Conservation (phyloP, 768 basidiomycete genomes). For the Gymnopilus dilepis region DNA sequence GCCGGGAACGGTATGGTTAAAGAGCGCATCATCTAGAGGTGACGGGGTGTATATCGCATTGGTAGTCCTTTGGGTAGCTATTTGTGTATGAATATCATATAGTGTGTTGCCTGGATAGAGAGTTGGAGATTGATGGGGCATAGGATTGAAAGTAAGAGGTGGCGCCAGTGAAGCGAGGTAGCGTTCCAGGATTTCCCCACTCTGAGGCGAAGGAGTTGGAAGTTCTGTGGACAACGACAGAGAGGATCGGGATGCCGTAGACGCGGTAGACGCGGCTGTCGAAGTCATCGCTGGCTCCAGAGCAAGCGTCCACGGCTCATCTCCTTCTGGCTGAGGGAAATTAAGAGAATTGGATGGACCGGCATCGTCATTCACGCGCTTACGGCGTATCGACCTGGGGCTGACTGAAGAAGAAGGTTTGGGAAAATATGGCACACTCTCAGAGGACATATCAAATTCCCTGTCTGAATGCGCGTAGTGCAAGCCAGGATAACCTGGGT, state of each 20-base stretch:
- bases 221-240: conserved; percentile 1
- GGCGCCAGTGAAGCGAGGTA: conserved; percentile 7
- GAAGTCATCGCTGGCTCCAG: conserved; percentile 28
- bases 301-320: conserved; percentile 37
- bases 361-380: not conserved
- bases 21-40: not conserved
- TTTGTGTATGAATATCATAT: not conserved
- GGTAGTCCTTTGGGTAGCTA: conserved; percentile 5
- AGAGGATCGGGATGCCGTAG: conserved; percentile 20
- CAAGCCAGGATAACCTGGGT: conserved; percentile 14
- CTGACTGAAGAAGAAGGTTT: not conserved
- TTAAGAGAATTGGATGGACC: conserved; percentile 6
- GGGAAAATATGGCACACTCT: conserved; percentile 2
- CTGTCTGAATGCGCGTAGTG: conserved; percentile 11
- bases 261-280: conserved; percentile 6
- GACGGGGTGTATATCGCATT: conserved; percentile 7
- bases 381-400: conserved; percentile 11
- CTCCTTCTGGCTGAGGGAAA: conserved; percentile 34
- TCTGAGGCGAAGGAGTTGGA: conserved; percentile 4
- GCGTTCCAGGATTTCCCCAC: conserved; percentile 3
- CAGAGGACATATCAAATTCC: conserved; percentile 7
- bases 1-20: not conserved
- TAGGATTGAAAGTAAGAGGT: conserved; percentile 11
- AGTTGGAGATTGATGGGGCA: not conserved
- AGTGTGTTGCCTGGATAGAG: not conserved